Evolutionary conservation across 2,329 filamentous ascomycete genomes (phyloP).

Genomic region (Colletotrichum truncatum): DNA sequence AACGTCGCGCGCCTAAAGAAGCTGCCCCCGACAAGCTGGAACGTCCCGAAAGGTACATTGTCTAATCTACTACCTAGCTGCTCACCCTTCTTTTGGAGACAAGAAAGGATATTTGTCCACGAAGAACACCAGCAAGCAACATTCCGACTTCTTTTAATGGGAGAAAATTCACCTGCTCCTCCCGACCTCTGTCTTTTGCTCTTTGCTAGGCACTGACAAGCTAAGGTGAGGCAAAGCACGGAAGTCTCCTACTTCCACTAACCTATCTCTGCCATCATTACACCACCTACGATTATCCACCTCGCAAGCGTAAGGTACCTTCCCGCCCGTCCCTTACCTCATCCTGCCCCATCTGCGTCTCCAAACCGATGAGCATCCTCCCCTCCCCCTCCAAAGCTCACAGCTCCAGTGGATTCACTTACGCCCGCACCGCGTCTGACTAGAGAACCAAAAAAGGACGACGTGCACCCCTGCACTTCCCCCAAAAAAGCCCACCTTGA

Average conservation of each 20-base stretch:
- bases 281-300: not conserved
- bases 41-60: not conserved
- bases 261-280: not conserved
- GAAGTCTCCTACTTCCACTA: not conserved
- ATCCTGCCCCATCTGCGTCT: conserved; percentile 17
- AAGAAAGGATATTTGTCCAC: not conserved
- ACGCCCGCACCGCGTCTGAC: conserved; percentile 21
- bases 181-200: not conserved
- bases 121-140: not conserved
- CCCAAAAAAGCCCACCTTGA: conserved; percentile 27
- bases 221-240: conserved; percentile 12
- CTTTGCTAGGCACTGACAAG: conserved; percentile 7
- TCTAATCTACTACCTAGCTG: not conserved
- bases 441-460: conserved; percentile 26
- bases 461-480: conserved; percentile 25
- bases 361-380: conserved; percentile 8
- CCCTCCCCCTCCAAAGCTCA: conserved; percentile 30
- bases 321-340: conserved; percentile 14
- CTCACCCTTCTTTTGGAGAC: not conserved
- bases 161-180: not conserved
- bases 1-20: not conserved
- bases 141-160: not conserved
- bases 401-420: conserved; percentile 29
- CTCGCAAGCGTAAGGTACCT: not conserved
- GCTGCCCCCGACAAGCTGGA: not conserved